phyloP scores from a whole-genome alignment of 2,329 filamentous ascomycete species.

The Xylaria hypoxylon region DNA sequence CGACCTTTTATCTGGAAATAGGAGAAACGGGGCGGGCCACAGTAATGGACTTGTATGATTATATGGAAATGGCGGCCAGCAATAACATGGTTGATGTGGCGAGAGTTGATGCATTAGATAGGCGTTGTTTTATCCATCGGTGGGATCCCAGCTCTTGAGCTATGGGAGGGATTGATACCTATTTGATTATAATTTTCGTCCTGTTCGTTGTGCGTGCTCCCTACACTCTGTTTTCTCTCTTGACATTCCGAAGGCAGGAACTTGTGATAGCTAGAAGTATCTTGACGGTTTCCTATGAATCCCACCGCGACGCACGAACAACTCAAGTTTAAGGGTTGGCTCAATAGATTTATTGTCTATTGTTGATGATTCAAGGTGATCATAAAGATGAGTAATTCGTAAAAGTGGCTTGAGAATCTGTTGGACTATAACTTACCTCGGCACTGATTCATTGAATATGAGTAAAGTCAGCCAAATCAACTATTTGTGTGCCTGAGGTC shows the following conservation, averaged over 20 bases:
- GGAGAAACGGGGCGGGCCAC: neutral
- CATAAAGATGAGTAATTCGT: neutral
- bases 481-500: no score
- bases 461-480: no score
- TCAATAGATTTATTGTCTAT: neutral
- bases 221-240: no score
- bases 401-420: neutral
- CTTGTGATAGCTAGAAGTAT: neutral
- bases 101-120: constrained; percentile 46
- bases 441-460: no score
- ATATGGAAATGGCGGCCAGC: constrained; percentile 13
- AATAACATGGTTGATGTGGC: constrained; percentile 19
- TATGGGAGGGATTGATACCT: constrained; percentile 26
- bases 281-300: no score
- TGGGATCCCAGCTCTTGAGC: constrained; percentile 4
- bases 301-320: neutral
- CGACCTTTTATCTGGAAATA: constrained; percentile 6
- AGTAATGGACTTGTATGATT: constrained; percentile 34
- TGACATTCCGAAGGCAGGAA: no score
- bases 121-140: constrained; percentile 40
- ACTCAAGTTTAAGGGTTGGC: neutral
- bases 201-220: neutral
- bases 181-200: constrained; percentile 10
- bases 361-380: neutral
- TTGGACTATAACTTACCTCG: no score